Base-by-base conservation (phyloP, 2,329 filamentous ascomycete species). In the Tolypocladium ovalisporum region DNA sequence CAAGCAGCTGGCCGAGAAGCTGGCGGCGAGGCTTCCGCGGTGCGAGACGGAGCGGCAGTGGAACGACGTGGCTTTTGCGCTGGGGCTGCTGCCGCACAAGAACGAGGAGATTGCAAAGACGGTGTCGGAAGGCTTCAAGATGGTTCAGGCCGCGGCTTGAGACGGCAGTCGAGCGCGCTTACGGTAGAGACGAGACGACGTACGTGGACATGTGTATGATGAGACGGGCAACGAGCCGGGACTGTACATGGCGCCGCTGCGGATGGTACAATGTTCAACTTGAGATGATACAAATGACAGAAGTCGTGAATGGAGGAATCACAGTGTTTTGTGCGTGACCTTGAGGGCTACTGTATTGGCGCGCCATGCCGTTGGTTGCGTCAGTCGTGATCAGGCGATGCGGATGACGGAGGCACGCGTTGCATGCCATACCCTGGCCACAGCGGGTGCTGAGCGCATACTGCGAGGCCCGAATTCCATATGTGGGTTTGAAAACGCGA, bases 31-130 rank as follows among this genome's bases (percentile, higher is more conserved):
- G 62, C 79, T 99, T 51, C 79, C 82, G 1, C 82, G 93, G 52
- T 97, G 92, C 67, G 92, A 97, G 69, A 96, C 82, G 53, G 93
- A 99, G 75, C 81, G 92, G 62, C 92, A 97, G 70, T 99, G 94
- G 94, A 96, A 93, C 68, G 94, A 99, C 73, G 92, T 97, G 49
- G 90, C 93, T 0, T 99, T 91, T 76, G 92, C 92, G 3, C 75
- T 99, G 59, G 90, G 90, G 3, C 74, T 97, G 59, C 75, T 99
- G 57, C 92, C 91, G 67, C 94, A 99, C 71, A 95, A 94, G 78
- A 93, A 93, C 65, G 90, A 96, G 67, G 90, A 95, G 52, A 95
- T 96, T 58, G 79, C 82, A 59, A 94, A 91, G 76, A 70, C 86
- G 59, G 79, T 95, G 22, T 75, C 81, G 0, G 89, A 89, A 60